These are phyloP conservation scores for Monosporascus sp. DNA, from an alignment of 2,329 filamentous ascomycete genomes.

Conservation along the genomic window DNA sequence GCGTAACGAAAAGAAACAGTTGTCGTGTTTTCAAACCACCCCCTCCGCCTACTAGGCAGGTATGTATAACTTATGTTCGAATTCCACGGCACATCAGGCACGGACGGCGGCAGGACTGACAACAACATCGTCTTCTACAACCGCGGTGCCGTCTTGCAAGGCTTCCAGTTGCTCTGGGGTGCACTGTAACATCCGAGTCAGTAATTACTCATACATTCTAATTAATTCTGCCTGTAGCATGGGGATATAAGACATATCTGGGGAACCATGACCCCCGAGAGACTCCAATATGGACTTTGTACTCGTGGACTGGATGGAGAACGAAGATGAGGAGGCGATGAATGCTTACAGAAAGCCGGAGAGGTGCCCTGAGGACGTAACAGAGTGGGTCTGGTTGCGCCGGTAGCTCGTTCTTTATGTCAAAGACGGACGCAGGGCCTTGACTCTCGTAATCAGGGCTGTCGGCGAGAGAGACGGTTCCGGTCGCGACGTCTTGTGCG, in stretches of 20 bases:
- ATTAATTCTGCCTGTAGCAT: too few species aligned
- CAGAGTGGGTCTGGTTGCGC: constrained; percentile 1
- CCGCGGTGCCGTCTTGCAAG: constrained; percentile 2
- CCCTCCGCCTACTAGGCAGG: too few species aligned
- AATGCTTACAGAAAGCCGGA: neutral
- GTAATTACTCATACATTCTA: neutral
- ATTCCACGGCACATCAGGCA: neutral
- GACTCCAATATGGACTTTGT: neutral
- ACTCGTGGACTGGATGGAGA: neutral
- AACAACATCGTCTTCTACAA: constrained; percentile 4
- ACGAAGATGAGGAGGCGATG: too few species aligned
- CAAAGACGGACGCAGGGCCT: constrained; percentile 8
- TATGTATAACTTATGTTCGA: too few species aligned
- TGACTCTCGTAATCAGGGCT: constrained; percentile 3
- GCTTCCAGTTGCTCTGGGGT: constrained; percentile 2
- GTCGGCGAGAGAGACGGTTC: constrained; percentile 30
- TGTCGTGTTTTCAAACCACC: too few species aligned
- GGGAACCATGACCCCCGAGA: too few species aligned
- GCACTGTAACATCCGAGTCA: neutral
- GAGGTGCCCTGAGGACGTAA: constrained; percentile 1
- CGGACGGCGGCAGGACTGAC: constrained; percentile 1
- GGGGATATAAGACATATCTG: too few species aligned
- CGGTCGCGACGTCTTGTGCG: constrained; percentile 46
- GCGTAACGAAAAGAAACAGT: too few species aligned
- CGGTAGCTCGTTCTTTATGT: constrained; percentile 6